Percentiles rank a stretch among this genome's conserved stretches.
Conservation (phyloP, 148 eudicot species). For the Rhododendron vialii region DNA sequence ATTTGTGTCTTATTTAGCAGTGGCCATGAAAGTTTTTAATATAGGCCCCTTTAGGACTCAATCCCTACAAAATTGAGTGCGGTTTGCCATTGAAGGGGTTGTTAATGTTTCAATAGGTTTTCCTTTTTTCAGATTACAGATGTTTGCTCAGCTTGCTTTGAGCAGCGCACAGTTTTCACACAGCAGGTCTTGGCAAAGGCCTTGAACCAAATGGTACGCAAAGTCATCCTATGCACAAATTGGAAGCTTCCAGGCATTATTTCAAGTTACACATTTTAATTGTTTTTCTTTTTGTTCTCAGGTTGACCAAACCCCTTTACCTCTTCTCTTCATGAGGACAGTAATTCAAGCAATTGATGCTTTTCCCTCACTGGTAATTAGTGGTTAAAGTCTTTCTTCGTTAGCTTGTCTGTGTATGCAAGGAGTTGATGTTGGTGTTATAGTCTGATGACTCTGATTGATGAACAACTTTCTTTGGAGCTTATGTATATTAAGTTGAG, state of each 20-base stretch:
- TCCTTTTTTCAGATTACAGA: slow-evolving; percentile 68
- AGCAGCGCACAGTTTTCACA: slow-evolving; percentile 97
- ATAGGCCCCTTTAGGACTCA: not conserved
- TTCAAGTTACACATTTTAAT: not conserved
- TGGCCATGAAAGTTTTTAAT: not conserved
- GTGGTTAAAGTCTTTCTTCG: not conserved
- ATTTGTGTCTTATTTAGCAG: not conserved
- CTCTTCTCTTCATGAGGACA: slow-evolving; percentile 94
- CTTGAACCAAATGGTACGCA: slow-evolving; percentile 78
- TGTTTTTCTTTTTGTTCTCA: slow-evolving; percentile 19
- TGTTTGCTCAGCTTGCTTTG: slow-evolving; percentile 97
- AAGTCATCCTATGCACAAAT: not conserved
- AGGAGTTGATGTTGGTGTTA: not conserved
- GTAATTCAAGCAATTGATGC: slow-evolving; percentile 95
- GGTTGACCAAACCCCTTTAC: slow-evolving; percentile 90
- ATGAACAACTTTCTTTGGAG: not conserved
- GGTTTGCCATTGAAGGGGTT: not conserved
- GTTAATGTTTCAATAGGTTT: not conserved
- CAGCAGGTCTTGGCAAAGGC: slow-evolving; percentile 89
- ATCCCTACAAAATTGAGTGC: not conserved
- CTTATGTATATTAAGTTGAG: not conserved
- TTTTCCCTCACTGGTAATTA: slow-evolving; percentile 76
- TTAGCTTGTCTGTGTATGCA: not conserved
- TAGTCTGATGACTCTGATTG: not conserved
- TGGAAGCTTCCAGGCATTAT: not conserved